These are phyloP conservation scores for Xylariaceae sp. DNA, from an alignment of 2,329 filamentous ascomycete genomes.

Conservation along the genomic window DNA sequence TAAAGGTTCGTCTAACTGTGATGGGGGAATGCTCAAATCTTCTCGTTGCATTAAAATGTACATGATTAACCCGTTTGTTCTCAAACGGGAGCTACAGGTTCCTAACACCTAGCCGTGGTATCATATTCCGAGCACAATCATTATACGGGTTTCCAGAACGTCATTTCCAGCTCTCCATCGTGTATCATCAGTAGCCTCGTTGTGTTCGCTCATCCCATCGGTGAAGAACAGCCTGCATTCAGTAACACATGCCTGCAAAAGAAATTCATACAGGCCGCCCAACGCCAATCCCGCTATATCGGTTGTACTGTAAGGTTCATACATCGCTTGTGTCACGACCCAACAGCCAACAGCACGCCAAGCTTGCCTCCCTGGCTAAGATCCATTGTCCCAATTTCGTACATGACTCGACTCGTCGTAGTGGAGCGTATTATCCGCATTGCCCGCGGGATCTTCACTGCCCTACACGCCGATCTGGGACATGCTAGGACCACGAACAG, in stretches of 20 bases:
- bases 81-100: no score
- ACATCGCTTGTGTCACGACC: constrained; percentile 5
- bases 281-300: neutral
- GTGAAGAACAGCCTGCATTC: neutral
- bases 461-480: constrained; percentile 59
- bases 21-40: no score
- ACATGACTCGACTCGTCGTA: neutral
- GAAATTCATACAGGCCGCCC: neutral
- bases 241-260: neutral
- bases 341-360: neutral
- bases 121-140: neutral
- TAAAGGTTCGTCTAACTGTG: no score
- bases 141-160: neutral
- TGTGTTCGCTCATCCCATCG: neutral
- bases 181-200: constrained; percentile 11
- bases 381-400: constrained; percentile 9
- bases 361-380: constrained; percentile 5
- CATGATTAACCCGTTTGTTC: no score
- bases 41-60: no score
- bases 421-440: neutral
- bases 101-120: no score
- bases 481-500: constrained; percentile 57
- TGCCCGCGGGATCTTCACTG: constrained; percentile 25
- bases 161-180: neutral
- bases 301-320: constrained; percentile 18